These are phyloP conservation scores for Mortierella alpina DNA, from an alignment of 192 early-diverging fungal species.

Conservation along the genomic window DNA sequence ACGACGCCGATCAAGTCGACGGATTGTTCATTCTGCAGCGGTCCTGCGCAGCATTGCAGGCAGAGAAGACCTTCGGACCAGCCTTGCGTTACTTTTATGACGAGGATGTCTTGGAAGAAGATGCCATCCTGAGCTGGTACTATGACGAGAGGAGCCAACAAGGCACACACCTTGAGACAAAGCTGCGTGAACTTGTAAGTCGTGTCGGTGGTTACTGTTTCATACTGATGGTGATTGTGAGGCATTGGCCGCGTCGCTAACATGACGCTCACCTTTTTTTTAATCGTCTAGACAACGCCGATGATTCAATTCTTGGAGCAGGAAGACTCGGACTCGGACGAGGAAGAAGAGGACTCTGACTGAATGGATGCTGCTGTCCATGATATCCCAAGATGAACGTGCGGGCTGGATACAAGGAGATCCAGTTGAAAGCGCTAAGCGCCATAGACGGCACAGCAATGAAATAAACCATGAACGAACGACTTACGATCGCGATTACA, in stretches of 20 bases:
- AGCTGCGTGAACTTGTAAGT: constrained; percentile 66
- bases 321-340: constrained; percentile 23
- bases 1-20: constrained; percentile 81
- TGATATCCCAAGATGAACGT: not conserved
- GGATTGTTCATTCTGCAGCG: constrained; percentile 62
- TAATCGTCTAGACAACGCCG: constrained; percentile 24
- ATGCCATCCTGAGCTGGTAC: constrained; percentile 83
- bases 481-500: not conserved
- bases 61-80: constrained; percentile 66
- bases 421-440: too few relatives aligned
- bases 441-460: too few relatives aligned
- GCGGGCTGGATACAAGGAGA: too few relatives aligned
- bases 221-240: too few relatives aligned
- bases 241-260: not conserved
- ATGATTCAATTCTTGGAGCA: constrained; percentile 43
- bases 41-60: constrained; percentile 15
- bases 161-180: constrained; percentile 50
- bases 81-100: constrained; percentile 79
- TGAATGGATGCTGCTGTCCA: constrained; percentile 9
- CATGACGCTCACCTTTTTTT: not conserved
- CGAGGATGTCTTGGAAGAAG: constrained; percentile 84
- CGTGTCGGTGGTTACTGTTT: not conserved
- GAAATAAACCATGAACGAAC: too few relatives aligned
- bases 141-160: constrained; percentile 59
- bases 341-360: constrained; percentile 29